Base-by-base conservation (phyloP, 495 filamentous ascomycete genomes). In the Aspergillus mulundensis region DNA sequence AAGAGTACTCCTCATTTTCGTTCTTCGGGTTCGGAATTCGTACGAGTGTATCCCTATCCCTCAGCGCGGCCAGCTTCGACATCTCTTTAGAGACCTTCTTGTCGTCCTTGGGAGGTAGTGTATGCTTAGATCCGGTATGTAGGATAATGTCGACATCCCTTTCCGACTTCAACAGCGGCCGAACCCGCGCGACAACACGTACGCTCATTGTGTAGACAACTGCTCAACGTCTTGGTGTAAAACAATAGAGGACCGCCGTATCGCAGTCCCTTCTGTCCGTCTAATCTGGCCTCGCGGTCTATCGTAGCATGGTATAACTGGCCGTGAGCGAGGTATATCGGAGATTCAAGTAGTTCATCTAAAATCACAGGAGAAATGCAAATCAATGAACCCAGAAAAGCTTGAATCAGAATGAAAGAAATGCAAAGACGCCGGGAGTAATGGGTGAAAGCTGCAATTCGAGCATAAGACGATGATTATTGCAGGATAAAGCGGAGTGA, bases 21-120 rank as follows among this genome's bases (percentile, higher is more conserved):
- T 97, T 96, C 75, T 92, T 96, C 0, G 93, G 92, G 70, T 90
- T 97, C 19, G 94, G 94, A 64, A 98, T 96, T 59, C 89, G 87
- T 59, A 98, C 84, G 12, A 91, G 69, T 11, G 83, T 92, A 59
- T 77, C 71, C 10, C 83, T 81, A 34, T 87, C 82, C 42, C 69
- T 67, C 47, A 76, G 58, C 39, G 71, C 68, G 6, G 83, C 80
- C 41, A 73, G 43, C 40, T 61, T 68, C 70, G 61, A 70, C 65
- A 65, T 82, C 75, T 65, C 62, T 15, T 60, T 43, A 11, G 61
- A 54, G 51, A 57, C 71, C 64, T 62, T 63, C 58, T 65, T 66
- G 32, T 62, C 63, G 40, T 53, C 61, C 56, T 67, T 67, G 28
- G 41, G 58, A 14, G 50, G 62, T 8, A 61, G 51, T 24, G 41